Percentiles rank a stretch among this genome's conserved stretches.
phyloP scores from a whole-genome alignment of 2,329 filamentous ascomycete species.

The Paraconiothyrium brasiliense region DNA sequence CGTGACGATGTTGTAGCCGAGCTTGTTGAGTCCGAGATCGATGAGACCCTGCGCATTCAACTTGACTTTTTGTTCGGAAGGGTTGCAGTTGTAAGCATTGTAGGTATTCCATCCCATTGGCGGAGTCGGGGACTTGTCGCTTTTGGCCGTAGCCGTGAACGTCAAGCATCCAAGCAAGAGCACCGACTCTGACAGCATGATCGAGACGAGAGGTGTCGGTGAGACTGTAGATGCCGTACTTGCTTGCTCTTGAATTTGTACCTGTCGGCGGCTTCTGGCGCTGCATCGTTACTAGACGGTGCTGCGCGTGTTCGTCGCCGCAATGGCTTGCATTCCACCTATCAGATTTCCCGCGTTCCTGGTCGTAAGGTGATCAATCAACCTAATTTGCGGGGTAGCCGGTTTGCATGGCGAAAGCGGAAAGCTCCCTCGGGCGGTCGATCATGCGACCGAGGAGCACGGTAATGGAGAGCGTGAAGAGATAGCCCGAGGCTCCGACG shows the following conservation, averaged over 20 bases:
- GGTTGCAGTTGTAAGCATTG: constrained; percentile 64
- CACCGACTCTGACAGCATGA: background rate
- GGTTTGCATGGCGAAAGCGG: background rate
- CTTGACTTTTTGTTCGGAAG: constrained; percentile 60
- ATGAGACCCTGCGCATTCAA: constrained; percentile 64
- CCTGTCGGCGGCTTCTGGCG: background rate
- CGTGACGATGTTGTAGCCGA: constrained; percentile 66
- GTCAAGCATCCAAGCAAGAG: background rate
- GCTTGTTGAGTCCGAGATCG: constrained; percentile 59
- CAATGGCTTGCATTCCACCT: constrained; percentile 7
- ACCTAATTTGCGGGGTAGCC: constrained; percentile 12
- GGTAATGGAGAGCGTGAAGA: background rate
- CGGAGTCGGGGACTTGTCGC: constrained; percentile 30
- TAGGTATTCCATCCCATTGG: constrained; percentile 66
- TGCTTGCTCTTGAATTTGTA: background rate
- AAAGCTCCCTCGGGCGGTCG: background rate
- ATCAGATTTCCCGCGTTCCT: background rate
- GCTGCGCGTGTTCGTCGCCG: background rate
- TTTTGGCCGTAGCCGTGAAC: background rate
- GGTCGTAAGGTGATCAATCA: background rate
- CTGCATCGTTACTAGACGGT: background rate
- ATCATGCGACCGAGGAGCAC: background rate
- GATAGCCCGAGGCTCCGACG: background rate
- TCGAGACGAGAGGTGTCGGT: background rate
- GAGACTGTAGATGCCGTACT: background rate